These are phyloP conservation scores for Rhynchosporium graminicola DNA, from an alignment of 2,329 filamentous ascomycete species.

Conservation along the genomic window DNA sequence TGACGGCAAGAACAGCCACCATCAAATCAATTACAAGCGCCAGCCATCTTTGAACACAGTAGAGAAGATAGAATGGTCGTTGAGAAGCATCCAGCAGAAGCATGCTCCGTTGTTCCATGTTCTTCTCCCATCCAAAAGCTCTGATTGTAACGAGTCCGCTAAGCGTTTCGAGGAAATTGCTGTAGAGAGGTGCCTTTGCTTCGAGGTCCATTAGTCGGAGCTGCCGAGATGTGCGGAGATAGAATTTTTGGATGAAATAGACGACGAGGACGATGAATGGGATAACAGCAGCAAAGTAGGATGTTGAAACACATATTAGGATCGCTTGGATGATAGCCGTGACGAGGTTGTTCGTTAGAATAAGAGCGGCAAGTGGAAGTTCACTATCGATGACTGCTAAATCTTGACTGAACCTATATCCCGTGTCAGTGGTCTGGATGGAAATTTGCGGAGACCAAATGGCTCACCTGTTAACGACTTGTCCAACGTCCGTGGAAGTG, in stretches of 20 bases:
- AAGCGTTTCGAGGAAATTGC: constrained; percentile 48
- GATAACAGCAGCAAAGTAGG: constrained; percentile 45
- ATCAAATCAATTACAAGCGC: constrained; percentile 43
- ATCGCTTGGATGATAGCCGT: constrained; percentile 39
- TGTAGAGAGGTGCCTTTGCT: constrained; percentile 45
- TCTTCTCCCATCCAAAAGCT: constrained; percentile 47
- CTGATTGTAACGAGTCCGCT: constrained; percentile 47
- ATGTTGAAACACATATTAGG: constrained; percentile 35
- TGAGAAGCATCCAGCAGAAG: constrained; percentile 42
- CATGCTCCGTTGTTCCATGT: constrained; percentile 39
- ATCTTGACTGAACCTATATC: constrained; percentile 48
- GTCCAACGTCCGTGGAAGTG: constrained; percentile 45
- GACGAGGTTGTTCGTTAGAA: constrained; percentile 40
- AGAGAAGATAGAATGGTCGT: constrained; percentile 57
- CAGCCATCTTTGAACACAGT: constrained; percentile 59
- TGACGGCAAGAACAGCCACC: constrained; percentile 35
- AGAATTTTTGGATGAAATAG: constrained; percentile 47
- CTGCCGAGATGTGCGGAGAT: constrained; percentile 50
- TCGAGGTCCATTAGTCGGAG: constrained; percentile 50
- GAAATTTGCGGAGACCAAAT: neutral
- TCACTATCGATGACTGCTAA: constrained; percentile 36
- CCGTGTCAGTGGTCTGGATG: neutral
- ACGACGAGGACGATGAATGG: constrained; percentile 47
- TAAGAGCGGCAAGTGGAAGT: constrained; percentile 40
- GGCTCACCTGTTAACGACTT: constrained; percentile 42